phyloP scores from a whole-genome alignment of 83 land plant genomes.

The Thuja plicata region DNA sequence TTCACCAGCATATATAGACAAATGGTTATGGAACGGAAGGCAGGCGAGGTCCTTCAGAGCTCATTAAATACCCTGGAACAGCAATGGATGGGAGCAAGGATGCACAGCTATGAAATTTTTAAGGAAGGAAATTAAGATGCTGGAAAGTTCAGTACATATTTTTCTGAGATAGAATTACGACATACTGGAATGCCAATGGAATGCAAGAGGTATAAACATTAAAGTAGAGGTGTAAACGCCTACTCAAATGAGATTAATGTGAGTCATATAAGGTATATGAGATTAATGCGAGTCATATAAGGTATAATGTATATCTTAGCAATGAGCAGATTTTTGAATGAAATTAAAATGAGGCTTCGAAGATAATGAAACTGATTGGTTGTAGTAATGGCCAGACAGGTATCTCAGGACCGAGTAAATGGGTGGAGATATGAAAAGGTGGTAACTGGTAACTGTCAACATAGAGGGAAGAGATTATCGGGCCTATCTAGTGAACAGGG shows the following conservation, averaged over 20 bases:
- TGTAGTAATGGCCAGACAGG: neutral
- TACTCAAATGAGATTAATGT: neutral
- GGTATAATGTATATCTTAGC: neutral
- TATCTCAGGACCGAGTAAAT: neutral
- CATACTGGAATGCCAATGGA: neutral
- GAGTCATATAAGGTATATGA: neutral
- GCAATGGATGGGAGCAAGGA: neutral
- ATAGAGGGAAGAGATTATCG: neutral
- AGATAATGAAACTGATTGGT: neutral
- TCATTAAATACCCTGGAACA: neutral
- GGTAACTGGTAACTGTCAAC: neutral
- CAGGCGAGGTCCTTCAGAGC: neutral
- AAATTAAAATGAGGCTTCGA: neutral
- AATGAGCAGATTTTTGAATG: neutral
- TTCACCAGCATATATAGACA: neutral
- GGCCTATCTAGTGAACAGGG: neutral
- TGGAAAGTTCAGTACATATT: neutral
- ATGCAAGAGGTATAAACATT: neutral
- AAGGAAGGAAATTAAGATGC: neutral
- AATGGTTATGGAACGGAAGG: neutral
- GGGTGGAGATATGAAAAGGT: neutral
- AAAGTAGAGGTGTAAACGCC: neutral
- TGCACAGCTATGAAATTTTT: neutral
- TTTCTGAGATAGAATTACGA: neutral
- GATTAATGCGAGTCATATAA: neutral